phyloP scores from a whole-genome alignment of 2,329 filamentous ascomycete genomes.

The Acephala macrosclerotiorum region DNA sequence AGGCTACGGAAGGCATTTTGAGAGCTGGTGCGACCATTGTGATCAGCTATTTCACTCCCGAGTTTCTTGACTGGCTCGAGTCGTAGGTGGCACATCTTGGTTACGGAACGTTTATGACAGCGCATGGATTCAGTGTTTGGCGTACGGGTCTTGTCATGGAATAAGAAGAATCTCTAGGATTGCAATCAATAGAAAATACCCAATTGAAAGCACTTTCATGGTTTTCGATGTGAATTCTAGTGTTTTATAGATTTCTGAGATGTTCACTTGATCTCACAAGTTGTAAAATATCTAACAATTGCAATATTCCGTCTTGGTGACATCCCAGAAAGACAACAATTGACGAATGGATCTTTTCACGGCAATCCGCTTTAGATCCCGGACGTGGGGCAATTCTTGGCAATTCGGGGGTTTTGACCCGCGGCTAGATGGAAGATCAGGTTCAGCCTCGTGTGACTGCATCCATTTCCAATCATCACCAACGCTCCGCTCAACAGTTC shows the following conservation, averaged over 20 bases:
- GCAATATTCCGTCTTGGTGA: not conserved
- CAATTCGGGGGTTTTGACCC: slow-evolving; percentile 18
- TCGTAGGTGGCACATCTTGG: slow-evolving; percentile 45
- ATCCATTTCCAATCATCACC: not conserved
- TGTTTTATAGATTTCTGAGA: not conserved
- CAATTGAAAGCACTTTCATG: not conserved
- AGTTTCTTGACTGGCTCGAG: slow-evolving; percentile 73
- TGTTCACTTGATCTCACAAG: not conserved
- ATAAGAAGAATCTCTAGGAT: slow-evolving; percentile 1
- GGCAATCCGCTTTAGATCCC: not conserved
- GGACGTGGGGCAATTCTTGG: slow-evolving; percentile 21
- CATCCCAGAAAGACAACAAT: not conserved
- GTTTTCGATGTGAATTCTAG: not conserved
- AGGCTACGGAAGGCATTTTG: slow-evolving; percentile 91
- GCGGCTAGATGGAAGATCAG: slow-evolving; percentile 22
- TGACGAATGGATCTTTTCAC: not conserved
- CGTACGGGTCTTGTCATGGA: slow-evolving; percentile 11
- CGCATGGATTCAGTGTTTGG: slow-evolving; percentile 9
- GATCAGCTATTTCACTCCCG: slow-evolving; percentile 92
- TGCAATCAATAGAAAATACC: slow-evolving; percentile 6
- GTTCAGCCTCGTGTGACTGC: slow-evolving; percentile 5
- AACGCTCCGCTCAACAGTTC: not conserved
- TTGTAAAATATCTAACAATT: not conserved
- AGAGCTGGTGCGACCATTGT: slow-evolving; percentile 93
- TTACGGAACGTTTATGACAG: slow-evolving; percentile 24